These are phyloP conservation scores for Coemansia sp. DNA, from an alignment of 192 early-diverging fungal species.

Conservation along the genomic window DNA sequence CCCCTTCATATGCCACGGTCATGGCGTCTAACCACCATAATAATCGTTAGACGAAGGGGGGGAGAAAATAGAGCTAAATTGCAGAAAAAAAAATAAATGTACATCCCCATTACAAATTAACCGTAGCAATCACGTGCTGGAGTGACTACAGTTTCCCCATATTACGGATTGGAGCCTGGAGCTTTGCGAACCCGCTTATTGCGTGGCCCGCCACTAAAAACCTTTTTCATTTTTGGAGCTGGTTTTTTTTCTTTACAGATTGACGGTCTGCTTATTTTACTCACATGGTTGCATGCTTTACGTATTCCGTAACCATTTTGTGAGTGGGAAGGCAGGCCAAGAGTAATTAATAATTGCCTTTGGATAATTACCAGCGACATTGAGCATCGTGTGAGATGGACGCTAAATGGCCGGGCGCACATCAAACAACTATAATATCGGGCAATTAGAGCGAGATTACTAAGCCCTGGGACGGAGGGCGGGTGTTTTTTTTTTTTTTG, in stretches of 20 bases:
- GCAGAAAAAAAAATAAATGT: background rate
- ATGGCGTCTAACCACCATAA: background rate
- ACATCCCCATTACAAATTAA: too few species aligned
- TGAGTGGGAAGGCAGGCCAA: constrained; percentile 11
- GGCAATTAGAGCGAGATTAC: background rate
- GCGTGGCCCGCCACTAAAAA: background rate
- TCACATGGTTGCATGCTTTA: background rate
- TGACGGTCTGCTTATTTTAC: background rate
- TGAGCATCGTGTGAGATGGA: constrained; percentile 28
- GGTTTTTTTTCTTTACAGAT: constrained; percentile 7
- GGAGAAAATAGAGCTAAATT: background rate
- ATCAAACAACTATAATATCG: too few species aligned
- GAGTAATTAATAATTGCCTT: constrained; percentile 1
- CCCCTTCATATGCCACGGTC: constrained; percentile 2
- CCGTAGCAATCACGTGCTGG: too few species aligned
- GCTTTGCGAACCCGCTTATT: background rate
- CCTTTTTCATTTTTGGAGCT: background rate
- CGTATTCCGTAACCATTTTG: background rate
- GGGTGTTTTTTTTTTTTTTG: background rate
- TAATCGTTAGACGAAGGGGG: background rate
- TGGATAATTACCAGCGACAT: constrained; percentile 19
- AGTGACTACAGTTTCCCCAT: background rate
- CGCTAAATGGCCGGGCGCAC: constrained; percentile 27
- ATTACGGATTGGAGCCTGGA: background rate
- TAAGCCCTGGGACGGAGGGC: too few species aligned